Base-by-base conservation (phyloP, 139 green algal species). In the Monoraphidium neglectum region DNA sequence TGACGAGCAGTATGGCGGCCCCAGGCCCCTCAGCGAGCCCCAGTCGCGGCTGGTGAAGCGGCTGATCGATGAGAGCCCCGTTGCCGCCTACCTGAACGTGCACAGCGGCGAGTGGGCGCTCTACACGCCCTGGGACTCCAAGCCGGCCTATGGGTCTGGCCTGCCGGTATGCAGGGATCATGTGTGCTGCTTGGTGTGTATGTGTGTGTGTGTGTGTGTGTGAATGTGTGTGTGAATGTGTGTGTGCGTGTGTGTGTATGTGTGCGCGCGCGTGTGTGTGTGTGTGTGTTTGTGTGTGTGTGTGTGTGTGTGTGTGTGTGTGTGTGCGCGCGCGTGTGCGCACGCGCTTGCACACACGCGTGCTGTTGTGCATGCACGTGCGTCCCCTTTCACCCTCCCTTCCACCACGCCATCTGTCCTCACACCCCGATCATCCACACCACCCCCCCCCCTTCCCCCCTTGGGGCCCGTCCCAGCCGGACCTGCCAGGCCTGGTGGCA, bases 111-210 rank as follows among this genome's bases (percentile, higher is more conserved):
- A 92, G 80, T 92, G 77, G 75, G 87, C 87, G 10, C 76, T 91
- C 51, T 92, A 92, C 76, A 82, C 79, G 2, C 83, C 83, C n/a
- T 92, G 87, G 87, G 87, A 92, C 81, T 88, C 81, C 66, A 82
- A 86, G 38, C 74, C 62, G 16, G 59, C 74, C 0, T 62, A 80
- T 0, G 84, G 49, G 8, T 40, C 77, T 3, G 63, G 57, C 59
- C 59, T 90, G 57, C 82, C 82, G 64, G 87, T 90, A 32, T 72
- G 83, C 49, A 30, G 13, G n/a, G 16, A 15, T 35, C 12, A 21
- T 51, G n/a, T n/a, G n/a, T n/a, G 18, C 21, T 60, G 51, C 51
- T 60, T 60, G 63, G 5, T 70, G 28, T n/a, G 21, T 60, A 37
- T 60, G 67, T 28, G 32, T 73, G 38, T 73, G 67, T 60, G 30